Percentiles rank a stretch among this genome's conserved stretches.
These are phyloP conservation scores for Aspergillus floridensis DNA, from an alignment of 2,329 filamentous ascomycete genomes.

Conservation along the genomic window DNA sequence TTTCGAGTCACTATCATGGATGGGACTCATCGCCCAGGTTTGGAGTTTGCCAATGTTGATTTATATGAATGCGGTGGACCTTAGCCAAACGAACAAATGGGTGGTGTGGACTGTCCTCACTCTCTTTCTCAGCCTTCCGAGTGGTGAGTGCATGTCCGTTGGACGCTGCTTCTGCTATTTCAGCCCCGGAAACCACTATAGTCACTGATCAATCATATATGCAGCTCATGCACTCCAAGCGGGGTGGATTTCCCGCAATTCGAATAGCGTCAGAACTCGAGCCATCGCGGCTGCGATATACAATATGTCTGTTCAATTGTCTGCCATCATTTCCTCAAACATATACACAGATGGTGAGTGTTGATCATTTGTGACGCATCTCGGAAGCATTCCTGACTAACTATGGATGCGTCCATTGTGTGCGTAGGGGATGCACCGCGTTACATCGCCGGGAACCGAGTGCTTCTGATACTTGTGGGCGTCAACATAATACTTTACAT, in stretches of 20 bases:
- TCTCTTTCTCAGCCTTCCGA: slow-evolving; percentile 53
- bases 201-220: neutral
- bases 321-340: slow-evolving; percentile 35
- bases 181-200: too few relatives aligned
- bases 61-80: slow-evolving; percentile 49
- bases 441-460: slow-evolving; percentile 54
- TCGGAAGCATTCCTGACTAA: neutral
- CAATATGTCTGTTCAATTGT: slow-evolving; percentile 41
- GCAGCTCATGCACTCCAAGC: slow-evolving; percentile 54
- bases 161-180: neutral
- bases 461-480: slow-evolving; percentile 49
- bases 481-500: slow-evolving; percentile 45
- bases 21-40: slow-evolving; percentile 52
- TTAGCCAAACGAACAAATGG: slow-evolving; percentile 49
- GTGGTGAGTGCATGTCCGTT: slow-evolving; percentile 27
- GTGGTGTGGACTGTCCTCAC: slow-evolving; percentile 51
- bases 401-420: slow-evolving; percentile 35
- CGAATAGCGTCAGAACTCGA: slow-evolving; percentile 39
- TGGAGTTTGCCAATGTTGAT: slow-evolving; percentile 55
- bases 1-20: slow-evolving; percentile 51
- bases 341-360: slow-evolving; percentile 34
- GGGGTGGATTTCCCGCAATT: slow-evolving; percentile 40
- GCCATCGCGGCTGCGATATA: slow-evolving; percentile 39
- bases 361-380: neutral
- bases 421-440: slow-evolving; percentile 52